These are phyloP conservation scores for Blastocystis sp. DNA, from an alignment of 352 stramenopile species.

Conservation along the genomic window DNA sequence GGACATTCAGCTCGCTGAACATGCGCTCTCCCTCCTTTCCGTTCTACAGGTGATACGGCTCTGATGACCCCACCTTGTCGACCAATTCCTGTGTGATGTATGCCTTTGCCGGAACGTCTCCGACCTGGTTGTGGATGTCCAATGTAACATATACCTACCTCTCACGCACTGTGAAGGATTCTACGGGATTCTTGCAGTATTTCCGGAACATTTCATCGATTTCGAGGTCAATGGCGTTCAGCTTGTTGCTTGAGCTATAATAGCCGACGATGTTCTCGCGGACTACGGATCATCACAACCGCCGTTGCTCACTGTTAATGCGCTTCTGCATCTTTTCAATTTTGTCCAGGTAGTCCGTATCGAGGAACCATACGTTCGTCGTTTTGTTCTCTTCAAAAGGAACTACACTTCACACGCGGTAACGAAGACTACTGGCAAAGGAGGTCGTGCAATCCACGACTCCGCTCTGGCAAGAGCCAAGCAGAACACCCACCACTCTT, in stretches of 20 bases:
- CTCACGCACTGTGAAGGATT: neutral
- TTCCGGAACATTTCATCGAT: constrained; percentile 69
- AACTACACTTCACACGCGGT: constrained; percentile 26
- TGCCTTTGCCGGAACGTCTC: constrained; percentile 65
- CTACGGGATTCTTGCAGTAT: constrained; percentile 59
- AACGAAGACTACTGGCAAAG: constrained; percentile 46
- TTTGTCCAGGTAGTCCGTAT: constrained; percentile 68
- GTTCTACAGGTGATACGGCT: constrained; percentile 4
- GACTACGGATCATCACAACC: constrained; percentile 40
- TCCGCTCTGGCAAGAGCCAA: constrained; percentile 44
- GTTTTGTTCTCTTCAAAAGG: constrained; percentile 68
- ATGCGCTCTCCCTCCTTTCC: constrained; percentile 61
- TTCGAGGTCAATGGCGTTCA: constrained; percentile 65
- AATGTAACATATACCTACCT: constrained; percentile 60
- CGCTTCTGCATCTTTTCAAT: constrained; percentile 69
- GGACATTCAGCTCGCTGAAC: constrained; percentile 63
- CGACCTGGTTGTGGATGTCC: constrained; percentile 65
- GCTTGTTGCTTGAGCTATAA: constrained; percentile 67
- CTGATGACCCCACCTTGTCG: constrained; percentile 13
- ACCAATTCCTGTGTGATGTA: constrained; percentile 67
- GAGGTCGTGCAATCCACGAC: constrained; percentile 64
- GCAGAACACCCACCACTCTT: constrained; percentile 59
- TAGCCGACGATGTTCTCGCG: constrained; percentile 63
- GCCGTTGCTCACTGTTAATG: constrained; percentile 42
- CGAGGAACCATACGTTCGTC: constrained; percentile 67